phyloP scores from a whole-genome alignment of 352 stramenopile species.

The Globisporangium emineosum region DNA sequence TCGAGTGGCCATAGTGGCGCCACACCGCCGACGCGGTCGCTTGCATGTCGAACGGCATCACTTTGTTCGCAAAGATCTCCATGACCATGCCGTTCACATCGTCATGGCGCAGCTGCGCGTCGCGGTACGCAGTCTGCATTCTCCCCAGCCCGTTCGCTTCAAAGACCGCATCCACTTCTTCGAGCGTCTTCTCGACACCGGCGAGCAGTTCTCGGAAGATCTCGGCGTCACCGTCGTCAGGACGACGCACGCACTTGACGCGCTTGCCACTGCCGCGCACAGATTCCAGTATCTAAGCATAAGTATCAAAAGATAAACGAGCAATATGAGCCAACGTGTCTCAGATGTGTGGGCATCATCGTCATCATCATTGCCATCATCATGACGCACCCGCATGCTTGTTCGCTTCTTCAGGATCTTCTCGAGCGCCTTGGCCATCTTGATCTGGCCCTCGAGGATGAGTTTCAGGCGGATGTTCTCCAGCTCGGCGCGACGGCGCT shows the following conservation, averaged over 20 bases:
- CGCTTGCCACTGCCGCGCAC: constrained; percentile 34
- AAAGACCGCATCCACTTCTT: constrained; percentile 48
- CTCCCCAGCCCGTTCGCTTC: constrained; percentile 43
- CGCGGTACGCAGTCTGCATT: constrained; percentile 48
- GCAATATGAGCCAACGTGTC: neutral
- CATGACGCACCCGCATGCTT: constrained; percentile 31
- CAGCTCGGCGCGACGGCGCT: constrained; percentile 41
- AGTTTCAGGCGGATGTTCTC: constrained; percentile 60
- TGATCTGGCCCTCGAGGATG: constrained; percentile 47
- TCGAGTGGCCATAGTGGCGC: constrained; percentile 53
- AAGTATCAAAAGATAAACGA: constrained; percentile 1
- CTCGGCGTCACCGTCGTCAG: constrained; percentile 35
- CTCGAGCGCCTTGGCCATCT: constrained; percentile 49
- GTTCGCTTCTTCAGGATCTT: constrained; percentile 55
- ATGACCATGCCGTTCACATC: constrained; percentile 35
- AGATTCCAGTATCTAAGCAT: constrained; percentile 45
- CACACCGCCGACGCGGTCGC: constrained; percentile 41
- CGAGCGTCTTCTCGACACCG: constrained; percentile 35
- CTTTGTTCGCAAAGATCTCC: constrained; percentile 59
- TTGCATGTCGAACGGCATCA: constrained; percentile 46
- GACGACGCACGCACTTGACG: constrained; percentile 16
- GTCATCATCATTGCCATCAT: neutral
- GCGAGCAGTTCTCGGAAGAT: constrained; percentile 48
- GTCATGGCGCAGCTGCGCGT: constrained; percentile 46
- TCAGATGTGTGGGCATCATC: neutral